phyloP scores from a whole-genome alignment of 495 filamentous ascomycete genomes.

The Bacidia rubella region DNA sequence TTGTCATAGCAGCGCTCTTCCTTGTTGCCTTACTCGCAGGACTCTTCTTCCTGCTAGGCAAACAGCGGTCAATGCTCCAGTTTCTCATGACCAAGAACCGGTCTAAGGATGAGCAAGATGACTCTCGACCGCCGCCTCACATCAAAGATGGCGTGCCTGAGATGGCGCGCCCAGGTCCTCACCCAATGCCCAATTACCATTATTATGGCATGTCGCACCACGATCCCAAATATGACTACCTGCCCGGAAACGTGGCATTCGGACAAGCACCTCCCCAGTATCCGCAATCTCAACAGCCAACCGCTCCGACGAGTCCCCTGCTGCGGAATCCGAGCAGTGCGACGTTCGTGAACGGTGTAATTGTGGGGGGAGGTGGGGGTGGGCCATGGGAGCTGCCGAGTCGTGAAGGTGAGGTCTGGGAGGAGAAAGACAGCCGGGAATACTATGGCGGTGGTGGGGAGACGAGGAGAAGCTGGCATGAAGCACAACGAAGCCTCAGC shows the following conservation, averaged over 20 bases:
- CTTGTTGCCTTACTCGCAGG: slow-evolving; percentile 24
- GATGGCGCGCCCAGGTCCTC: not conserved
- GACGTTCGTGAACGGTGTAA: not conserved
- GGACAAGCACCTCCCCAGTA: not conserved
- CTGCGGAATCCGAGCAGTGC: not conserved
- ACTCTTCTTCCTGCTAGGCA: slow-evolving; percentile 29
- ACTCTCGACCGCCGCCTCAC: not conserved
- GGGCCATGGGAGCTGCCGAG: not conserved
- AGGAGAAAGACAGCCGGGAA: not conserved
- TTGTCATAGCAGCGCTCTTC: slow-evolving; percentile 23
- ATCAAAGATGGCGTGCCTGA: not conserved
- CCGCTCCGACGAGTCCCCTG: not conserved
- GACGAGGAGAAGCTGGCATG: not conserved
- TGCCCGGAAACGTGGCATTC: not conserved
- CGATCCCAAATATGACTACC: too few species aligned
- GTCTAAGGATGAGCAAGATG: not conserved
- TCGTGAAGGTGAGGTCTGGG: not conserved
- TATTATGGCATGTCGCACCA: not conserved
- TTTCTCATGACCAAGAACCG: not conserved
- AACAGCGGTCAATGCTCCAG: slow-evolving; percentile 15
- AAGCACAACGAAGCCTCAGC: not conserved
- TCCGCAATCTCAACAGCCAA: not conserved
- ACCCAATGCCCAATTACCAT: not conserved
- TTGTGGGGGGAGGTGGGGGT: not conserved
- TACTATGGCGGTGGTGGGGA: not conserved